phyloP scores from a whole-genome alignment of 2,329 filamentous ascomycete genomes.

The Colletotrichum plurivorum region DNA sequence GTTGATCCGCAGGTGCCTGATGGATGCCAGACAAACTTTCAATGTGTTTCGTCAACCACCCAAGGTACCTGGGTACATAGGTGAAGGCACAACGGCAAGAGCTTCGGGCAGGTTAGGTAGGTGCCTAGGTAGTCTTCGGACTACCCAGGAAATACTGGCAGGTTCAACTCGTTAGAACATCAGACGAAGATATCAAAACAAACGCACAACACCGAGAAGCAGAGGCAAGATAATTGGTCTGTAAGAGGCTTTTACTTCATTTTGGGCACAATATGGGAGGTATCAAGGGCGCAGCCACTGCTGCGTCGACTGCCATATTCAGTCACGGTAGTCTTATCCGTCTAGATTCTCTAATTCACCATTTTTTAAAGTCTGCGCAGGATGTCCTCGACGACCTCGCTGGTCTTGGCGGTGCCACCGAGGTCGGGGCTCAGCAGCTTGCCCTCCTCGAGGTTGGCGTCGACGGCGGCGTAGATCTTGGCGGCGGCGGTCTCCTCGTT shows the following conservation, averaged over 20 bases:
- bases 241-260: constrained; percentile 28
- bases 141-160: no score
- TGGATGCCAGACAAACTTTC: no score
- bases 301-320: constrained; percentile 32
- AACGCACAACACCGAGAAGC: not conserved
- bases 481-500: constrained; percentile 89
- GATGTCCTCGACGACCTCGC: constrained; percentile 90
- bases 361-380: constrained; percentile 79
- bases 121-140: no score
- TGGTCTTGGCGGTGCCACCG: constrained; percentile 87
- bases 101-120: no score
- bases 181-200: no score
- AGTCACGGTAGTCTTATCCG: constrained; percentile 14
- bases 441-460: constrained; percentile 88
- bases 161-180: no score
- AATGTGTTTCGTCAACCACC: no score
- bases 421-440: constrained; percentile 89
- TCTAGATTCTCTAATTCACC: not conserved
- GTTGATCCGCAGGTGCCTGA: no score
- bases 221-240: not conserved
- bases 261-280: constrained; percentile 24
- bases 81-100: no score
- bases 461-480: constrained; percentile 91
- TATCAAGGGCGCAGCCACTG: constrained; percentile 28
- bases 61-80: no score